Evolutionary conservation across 495 filamentous ascomycete species (phyloP).

Genomic region (Friedmanniomyces simplex): DNA sequence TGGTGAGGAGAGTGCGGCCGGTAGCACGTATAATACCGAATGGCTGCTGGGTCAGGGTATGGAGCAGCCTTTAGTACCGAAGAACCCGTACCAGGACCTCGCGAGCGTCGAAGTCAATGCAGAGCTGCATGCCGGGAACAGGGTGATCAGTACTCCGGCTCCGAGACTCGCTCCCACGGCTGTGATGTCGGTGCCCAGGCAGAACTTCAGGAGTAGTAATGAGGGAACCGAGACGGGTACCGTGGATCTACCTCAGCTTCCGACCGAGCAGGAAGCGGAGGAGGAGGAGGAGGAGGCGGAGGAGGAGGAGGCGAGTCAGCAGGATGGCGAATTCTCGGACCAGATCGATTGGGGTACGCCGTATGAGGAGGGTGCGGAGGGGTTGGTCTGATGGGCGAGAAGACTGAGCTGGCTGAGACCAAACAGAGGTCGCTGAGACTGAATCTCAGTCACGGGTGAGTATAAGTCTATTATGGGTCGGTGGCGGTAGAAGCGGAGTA

Average conservation of each 20-base stretch:
- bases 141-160: neutral
- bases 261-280: neutral
- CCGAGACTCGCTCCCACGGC: neutral
- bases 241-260: no score
- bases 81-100: neutral
- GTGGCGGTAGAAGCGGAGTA: no score
- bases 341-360: neutral
- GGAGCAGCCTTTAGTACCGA: neutral
- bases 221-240: neutral
- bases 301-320: neutral
- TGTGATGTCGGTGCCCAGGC: neutral
- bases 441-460: no score
- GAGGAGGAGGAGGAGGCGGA: neutral
- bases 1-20: neutral
- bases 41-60: constrained; percentile 1
- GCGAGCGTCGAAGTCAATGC: neutral
- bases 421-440: no score
- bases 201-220: neutral
- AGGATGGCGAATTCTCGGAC: neutral
- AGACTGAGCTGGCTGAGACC: no score
- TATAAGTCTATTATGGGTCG: no score
- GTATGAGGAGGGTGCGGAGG: neutral
- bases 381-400: no score
- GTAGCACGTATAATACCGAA: neutral
- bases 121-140: neutral